Base-by-base conservation (phyloP, 208 protist species). In the Polymyxa betae region DNA sequence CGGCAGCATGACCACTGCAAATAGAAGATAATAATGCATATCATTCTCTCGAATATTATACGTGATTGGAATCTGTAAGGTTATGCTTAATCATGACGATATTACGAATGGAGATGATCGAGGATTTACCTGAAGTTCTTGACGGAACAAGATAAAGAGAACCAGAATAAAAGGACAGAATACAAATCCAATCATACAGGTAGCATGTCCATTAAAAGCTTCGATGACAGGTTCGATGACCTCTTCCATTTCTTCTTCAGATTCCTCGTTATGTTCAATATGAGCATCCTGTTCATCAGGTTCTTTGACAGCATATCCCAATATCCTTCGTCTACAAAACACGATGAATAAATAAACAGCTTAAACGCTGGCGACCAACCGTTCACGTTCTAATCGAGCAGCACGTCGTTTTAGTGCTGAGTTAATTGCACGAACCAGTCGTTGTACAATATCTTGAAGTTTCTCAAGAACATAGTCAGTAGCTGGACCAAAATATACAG, bases 31-130 rank as follows among this genome's bases (percentile, higher is more conserved):
- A 43, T 82, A 82, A 16, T 20, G 10, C 72, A 82, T 35, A 82
- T 82, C 40, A 43, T 5, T n/a, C n/a, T 82, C 72, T 82, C 40
- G n/a, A n/a, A 82, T 82, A 12, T 12, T 16, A 43, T 82, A 82
- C 72, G 72, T 82, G n/a, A 82, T 82, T 20, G 72, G 35, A 82
- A 82, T 82, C 72, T 82, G 72, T n/a, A 43, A 43, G 72, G 72
- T 5, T 20, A 82, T 35, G n/a, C n/a, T n/a, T n/a, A n/a, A n/a
- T n/a, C n/a, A 45, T 16, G 72, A 40, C n/a, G n/a, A 43, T 20
- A 12, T 5, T 5, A 20, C 10, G n/a, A 82, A 35, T 5, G 5
- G 72, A 5, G 35, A 5, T 35, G 10, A 5, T 43, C 16, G 35
- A 38, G 5, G n/a, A 82, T n/a, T 12, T 40, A 43, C 72, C 72